Conservation (phyloP, 441 rosid genomes). For the Dalechampia spathulata region DNA sequence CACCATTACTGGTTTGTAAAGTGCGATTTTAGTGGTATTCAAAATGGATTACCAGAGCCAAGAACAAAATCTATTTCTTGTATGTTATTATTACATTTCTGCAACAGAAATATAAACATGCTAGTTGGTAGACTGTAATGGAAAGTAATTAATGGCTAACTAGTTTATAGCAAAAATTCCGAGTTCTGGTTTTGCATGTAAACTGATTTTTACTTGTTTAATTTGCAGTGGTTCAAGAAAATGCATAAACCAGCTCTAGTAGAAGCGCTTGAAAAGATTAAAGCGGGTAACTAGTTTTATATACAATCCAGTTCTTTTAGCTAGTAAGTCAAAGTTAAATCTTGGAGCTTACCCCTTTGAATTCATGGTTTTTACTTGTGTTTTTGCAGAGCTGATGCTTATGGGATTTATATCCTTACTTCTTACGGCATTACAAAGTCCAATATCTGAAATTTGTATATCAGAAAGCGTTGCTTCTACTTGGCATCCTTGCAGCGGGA, state of each 20-base stretch:
- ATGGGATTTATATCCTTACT: conserved; percentile 89
- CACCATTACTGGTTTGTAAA: too few relatives aligned
- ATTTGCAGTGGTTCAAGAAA: conserved; percentile 59
- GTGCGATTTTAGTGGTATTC: too few relatives aligned
- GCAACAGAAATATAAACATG: too few relatives aligned
- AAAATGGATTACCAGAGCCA: too few relatives aligned
- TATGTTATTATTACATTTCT: too few relatives aligned
- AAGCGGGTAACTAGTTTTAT: conserved; percentile 40
- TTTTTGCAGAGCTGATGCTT: conserved; percentile 70
- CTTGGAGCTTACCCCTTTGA: background rate
- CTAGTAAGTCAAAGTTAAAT: background rate
- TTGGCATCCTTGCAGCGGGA: conserved; percentile 63
- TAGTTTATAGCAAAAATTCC: too few relatives aligned
- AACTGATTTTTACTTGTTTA: too few relatives aligned
- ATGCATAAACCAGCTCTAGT: conserved; percentile 49
- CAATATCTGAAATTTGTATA: conserved; percentile 54
- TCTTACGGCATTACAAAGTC: conserved; percentile 43
- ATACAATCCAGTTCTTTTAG: background rate
- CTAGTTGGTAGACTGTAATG: too few relatives aligned
- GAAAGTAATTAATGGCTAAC: too few relatives aligned
- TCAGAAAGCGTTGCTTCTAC: conserved; percentile 31
- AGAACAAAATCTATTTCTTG: too few relatives aligned
- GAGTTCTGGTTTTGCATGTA: too few relatives aligned
- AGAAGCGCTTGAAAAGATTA: conserved; percentile 84
- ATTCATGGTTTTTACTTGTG: background rate